Percentiles rank a stretch among this genome's conserved stretches.
Conservation (phyloP, 768 basidiomycete genomes). For the Amanita thiersii region DNA sequence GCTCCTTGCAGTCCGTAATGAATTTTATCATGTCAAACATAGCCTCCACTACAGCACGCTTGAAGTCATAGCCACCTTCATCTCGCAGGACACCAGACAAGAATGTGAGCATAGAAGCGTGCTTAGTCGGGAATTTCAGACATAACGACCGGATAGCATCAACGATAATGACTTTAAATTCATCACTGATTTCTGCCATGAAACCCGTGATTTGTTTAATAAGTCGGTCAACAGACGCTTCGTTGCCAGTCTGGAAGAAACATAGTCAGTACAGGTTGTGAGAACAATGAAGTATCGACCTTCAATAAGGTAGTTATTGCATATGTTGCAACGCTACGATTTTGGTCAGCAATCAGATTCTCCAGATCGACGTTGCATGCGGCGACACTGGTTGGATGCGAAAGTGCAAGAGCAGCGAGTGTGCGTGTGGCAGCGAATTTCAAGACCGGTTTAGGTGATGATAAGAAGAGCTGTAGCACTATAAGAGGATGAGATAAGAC, state of each 20-base stretch:
- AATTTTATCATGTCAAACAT: slow-evolving; percentile 99
- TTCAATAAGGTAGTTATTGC: slow-evolving; percentile 98
- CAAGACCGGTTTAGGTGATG: slow-evolving; percentile 88
- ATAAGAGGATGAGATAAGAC: slow-evolving; percentile 9
- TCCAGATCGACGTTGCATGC: slow-evolving; percentile 95
- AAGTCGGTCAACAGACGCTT: slow-evolving; percentile 95
- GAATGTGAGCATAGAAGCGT: slow-evolving; percentile 95
- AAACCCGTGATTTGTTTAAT: slow-evolving; percentile 99
- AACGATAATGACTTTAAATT: slow-evolving; percentile 99
- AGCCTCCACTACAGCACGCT: slow-evolving; percentile 97
- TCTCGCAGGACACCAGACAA: slow-evolving; percentile 94
- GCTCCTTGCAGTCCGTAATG: slow-evolving; percentile 92
- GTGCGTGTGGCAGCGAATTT: slow-evolving; percentile 98
- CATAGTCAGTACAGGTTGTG: slow-evolving; percentile 1
- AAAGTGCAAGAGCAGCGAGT: slow-evolving; percentile 79
- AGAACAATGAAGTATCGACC: slow-evolving; percentile 29
- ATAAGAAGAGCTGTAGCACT: slow-evolving; percentile 95
- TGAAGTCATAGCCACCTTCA: slow-evolving; percentile 99
- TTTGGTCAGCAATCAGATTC: slow-evolving; percentile 90
- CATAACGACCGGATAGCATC: slow-evolving; percentile 97
- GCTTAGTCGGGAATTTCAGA: slow-evolving; percentile 97
- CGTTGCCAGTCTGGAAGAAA: slow-evolving; percentile 80
- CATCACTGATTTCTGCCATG: slow-evolving; percentile 99
- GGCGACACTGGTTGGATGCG: slow-evolving; percentile 80
- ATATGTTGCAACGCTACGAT: slow-evolving; percentile 95